These are phyloP conservation scores for Diaporthe nobilis DNA, from an alignment of 2,329 filamentous ascomycete species.

Conservation along the genomic window DNA sequence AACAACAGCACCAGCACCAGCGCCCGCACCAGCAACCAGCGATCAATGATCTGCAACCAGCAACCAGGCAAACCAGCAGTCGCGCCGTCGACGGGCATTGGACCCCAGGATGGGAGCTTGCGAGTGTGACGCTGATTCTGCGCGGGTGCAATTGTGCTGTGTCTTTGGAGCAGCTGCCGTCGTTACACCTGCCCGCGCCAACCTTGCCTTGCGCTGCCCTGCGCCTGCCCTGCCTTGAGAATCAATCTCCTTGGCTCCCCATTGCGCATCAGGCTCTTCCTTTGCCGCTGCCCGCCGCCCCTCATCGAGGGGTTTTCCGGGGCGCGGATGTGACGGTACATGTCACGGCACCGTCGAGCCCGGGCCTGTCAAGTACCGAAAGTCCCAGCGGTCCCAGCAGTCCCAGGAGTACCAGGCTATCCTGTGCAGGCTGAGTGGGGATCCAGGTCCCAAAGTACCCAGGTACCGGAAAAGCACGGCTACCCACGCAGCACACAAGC, in stretches of 20 bases:
- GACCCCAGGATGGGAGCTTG: not conserved
- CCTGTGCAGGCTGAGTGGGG: not conserved
- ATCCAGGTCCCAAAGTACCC: not conserved
- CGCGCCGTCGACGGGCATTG: conserved; percentile 4
- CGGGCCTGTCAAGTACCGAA: conserved; percentile 17
- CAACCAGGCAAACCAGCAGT: conserved; percentile 13
- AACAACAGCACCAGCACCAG: not conserved
- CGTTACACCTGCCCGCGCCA: conserved; percentile 1
- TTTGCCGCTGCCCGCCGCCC: conserved; percentile 32
- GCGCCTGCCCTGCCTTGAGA: not conserved
- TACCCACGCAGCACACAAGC: not conserved
- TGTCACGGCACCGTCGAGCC: conserved; percentile 17
- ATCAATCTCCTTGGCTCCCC: conserved; percentile 6
- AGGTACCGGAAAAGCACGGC: conserved; percentile 11
- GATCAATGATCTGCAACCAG: not conserved
- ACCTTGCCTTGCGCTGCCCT: not conserved
- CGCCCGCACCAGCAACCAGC: not conserved
- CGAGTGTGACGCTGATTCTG: conserved; percentile 10
- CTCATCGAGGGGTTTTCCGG: conserved; percentile 29
- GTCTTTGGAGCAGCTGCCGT: not conserved
- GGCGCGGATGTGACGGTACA: conserved; percentile 29
- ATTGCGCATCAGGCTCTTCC: not conserved
- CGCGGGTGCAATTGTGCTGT: not conserved
- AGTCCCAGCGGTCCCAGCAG: not conserved
- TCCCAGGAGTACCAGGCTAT: not conserved